Evolutionary conservation across 2,329 filamentous ascomycete genomes (phyloP).

Genomic region (Pochonia chlamydosporia): DNA sequence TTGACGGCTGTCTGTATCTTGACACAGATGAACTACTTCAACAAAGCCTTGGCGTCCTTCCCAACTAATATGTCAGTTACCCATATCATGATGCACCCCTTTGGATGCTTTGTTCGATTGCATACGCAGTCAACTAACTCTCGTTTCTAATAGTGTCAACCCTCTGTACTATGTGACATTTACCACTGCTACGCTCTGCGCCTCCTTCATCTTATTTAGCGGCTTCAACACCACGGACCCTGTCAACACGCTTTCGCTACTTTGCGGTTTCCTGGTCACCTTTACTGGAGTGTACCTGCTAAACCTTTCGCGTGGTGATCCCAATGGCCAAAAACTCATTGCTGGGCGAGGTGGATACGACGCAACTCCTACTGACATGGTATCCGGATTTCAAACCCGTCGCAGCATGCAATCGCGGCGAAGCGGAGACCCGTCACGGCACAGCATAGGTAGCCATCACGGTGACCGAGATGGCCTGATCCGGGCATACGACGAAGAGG

Average conservation of each 20-base stretch:
- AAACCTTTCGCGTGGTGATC: conserved; percentile 90
- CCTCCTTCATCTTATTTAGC: conserved; percentile 91
- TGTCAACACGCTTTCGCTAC: conserved; percentile 85
- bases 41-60: conserved; percentile 95
- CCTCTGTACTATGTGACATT: conserved; percentile 97
- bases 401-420: conserved; percentile 88
- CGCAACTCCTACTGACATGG: conserved; percentile 82
- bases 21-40: conserved; percentile 99
- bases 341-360: conserved; percentile 60
- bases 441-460: conserved; percentile 57
- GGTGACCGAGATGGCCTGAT: conserved; percentile 79
- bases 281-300: conserved; percentile 94
- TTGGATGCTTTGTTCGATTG: not conserved
- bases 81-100: not conserved
- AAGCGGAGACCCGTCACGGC: conserved; percentile 60
- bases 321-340: conserved; percentile 66
- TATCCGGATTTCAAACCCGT: conserved; percentile 83
- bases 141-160: conserved; percentile 64
- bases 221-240: conserved; percentile 93
- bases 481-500: conserved; percentile 82
- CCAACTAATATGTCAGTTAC: conserved; percentile 85
- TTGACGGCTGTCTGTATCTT: conserved; percentile 89
- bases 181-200: conserved; percentile 87
- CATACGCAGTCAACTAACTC: not conserved
- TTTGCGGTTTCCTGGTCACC: conserved; percentile 90